Conservation (phyloP, 225 moss, liverwort and hornwort species). For the Marchantia polymorpha region DNA sequence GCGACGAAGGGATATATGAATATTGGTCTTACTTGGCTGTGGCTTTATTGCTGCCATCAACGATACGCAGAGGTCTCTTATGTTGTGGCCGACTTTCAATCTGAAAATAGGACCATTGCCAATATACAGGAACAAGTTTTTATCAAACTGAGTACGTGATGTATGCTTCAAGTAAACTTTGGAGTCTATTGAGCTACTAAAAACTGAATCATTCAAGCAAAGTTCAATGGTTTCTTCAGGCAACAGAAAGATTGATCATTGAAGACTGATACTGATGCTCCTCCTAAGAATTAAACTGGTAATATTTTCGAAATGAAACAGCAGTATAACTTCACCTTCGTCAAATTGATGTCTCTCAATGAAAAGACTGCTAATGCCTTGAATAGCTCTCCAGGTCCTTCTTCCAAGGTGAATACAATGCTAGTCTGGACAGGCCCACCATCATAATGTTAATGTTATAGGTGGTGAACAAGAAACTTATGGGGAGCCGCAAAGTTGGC, state of each 20-base stretch:
- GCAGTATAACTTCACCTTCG: constrained; percentile 24
- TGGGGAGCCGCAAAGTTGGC: no score
- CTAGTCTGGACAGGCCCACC: constrained; percentile 67
- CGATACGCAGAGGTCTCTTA: constrained; percentile 65
- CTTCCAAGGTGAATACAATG: constrained; percentile 71
- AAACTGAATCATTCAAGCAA: neutral
- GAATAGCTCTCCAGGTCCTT: constrained; percentile 68
- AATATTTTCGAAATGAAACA: neutral
- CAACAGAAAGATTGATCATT: neutral
- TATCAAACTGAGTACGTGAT: neutral
- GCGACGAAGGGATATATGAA: neutral
- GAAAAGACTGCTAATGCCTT: constrained; percentile 72
- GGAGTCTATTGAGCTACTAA: neutral
- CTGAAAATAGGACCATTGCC: constrained; percentile 18
- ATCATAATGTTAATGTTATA: constrained; percentile 2
- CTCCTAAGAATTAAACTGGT: neutral
- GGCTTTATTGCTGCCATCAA: constrained; percentile 72
- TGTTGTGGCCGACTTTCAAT: constrained; percentile 78
- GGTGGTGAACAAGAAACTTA: no score
- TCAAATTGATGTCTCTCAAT: constrained; percentile 56
- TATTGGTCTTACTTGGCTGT: constrained; percentile 45
- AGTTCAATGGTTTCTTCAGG: neutral
- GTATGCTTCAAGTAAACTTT: neutral
- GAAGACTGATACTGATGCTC: neutral
- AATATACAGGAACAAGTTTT: neutral